These are phyloP conservation scores for Cubamyces sp. DNA, from an alignment of 768 basidiomycete genomes.

Conservation along the genomic window DNA sequence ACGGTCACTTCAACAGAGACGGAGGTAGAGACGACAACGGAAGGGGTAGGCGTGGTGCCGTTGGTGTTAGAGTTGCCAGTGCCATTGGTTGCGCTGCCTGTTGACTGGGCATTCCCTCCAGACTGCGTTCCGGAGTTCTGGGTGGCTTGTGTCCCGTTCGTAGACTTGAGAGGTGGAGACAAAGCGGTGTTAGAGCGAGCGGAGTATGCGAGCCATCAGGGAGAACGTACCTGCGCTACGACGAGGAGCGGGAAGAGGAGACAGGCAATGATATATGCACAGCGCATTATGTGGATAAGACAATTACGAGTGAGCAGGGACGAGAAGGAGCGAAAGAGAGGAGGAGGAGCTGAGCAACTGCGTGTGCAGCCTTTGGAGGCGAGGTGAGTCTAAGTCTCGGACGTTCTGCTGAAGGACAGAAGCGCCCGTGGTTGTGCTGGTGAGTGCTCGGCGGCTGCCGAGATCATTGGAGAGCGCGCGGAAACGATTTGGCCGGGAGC, in stretches of 20 bases:
- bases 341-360: background rate
- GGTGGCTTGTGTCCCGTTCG: slow-evolving; percentile 1
- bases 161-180: slow-evolving; percentile 19
- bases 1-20: slow-evolving; percentile 43
- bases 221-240: slow-evolving; percentile 41
- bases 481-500: background rate
- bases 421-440: slow-evolving; percentile 1
- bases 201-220: slow-evolving; percentile 1
- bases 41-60: slow-evolving; percentile 32
- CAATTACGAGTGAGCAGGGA: background rate
- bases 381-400: slow-evolving; percentile 6
- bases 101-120: slow-evolving; percentile 1
- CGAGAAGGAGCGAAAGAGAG: slow-evolving; percentile 14
- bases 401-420: slow-evolving; percentile 6
- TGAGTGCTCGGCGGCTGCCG: slow-evolving; percentile 10
- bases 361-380: background rate
- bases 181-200: slow-evolving; percentile 22
- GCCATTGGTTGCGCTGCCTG: slow-evolving; percentile 12
- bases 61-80: slow-evolving; percentile 14
- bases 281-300: slow-evolving; percentile 17
- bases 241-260: slow-evolving; percentile 46
- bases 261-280: slow-evolving; percentile 22
- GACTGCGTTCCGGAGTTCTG: slow-evolving; percentile 5
- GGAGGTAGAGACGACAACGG: slow-evolving; percentile 22
- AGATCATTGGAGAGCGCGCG: slow-evolving; percentile 1